Percentiles rank a stretch among this genome's conserved stretches.
Evolutionary conservation across 352 stramenopile species (phyloP).

Genomic region (Phytopythium oedochilum): DNA sequence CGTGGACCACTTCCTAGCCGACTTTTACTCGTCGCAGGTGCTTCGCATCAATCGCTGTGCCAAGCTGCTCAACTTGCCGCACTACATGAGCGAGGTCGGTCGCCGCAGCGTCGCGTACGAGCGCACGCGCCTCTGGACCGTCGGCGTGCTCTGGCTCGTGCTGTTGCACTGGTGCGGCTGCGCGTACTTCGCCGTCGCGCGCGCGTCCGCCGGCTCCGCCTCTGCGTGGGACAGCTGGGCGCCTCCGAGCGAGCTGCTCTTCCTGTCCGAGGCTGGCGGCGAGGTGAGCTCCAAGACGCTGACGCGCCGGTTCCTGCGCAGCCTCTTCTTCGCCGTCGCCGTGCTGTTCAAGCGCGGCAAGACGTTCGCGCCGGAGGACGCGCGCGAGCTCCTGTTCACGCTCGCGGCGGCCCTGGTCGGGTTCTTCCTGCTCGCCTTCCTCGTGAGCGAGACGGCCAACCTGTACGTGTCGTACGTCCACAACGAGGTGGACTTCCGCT

Average conservation of each 20-base stretch:
- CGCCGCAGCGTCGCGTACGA: constrained; percentile 48
- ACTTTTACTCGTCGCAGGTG: constrained; percentile 36
- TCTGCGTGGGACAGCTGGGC: constrained; percentile 37
- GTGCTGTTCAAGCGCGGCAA: constrained; percentile 42
- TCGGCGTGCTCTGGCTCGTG: constrained; percentile 37
- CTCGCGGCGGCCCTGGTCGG: constrained; percentile 35
- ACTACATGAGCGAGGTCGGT: constrained; percentile 51
- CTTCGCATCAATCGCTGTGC: constrained; percentile 40
- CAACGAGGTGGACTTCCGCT: constrained; percentile 63
- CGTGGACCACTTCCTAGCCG: constrained; percentile 42
- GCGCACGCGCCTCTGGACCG: constrained; percentile 31
- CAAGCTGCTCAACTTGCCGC: constrained; percentile 46
- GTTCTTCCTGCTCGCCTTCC: constrained; percentile 37
- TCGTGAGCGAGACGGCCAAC: constrained; percentile 47
- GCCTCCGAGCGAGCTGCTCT: constrained; percentile 13
- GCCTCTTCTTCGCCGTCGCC: constrained; percentile 41
- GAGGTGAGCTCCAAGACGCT: background rate
- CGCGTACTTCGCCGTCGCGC: constrained; percentile 31
- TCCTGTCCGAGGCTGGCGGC: constrained; percentile 5
- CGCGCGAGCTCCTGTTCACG: constrained; percentile 30
- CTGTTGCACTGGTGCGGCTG: constrained; percentile 53
- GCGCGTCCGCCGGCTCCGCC: background rate
- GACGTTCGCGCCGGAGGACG: constrained; percentile 21
- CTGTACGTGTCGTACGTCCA: constrained; percentile 52
- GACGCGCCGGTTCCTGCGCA: constrained; percentile 31